phyloP scores from a whole-genome alignment of 768 basidiomycete genomes.

The Pholiota molesta region DNA sequence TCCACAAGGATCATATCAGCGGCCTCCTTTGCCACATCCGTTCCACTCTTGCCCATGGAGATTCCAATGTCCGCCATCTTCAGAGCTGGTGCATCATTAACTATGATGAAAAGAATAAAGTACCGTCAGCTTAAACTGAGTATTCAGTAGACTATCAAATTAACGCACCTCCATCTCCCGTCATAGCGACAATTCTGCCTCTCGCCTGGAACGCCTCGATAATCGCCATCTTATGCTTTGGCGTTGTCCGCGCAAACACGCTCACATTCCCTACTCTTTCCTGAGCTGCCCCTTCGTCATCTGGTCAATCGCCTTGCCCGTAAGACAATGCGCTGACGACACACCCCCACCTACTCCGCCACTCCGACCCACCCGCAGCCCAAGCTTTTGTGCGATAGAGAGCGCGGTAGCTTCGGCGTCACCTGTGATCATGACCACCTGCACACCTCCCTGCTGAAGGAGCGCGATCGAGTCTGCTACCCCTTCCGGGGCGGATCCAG shows the following conservation, averaged over 20 bases:
- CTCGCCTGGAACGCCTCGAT: conserved; percentile 91
- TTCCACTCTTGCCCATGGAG: conserved; percentile 98
- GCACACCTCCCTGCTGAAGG: conserved; percentile 84
- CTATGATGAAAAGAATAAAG: conserved; percentile 33
- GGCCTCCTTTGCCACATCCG: conserved; percentile 98
- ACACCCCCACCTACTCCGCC: conserved; percentile 52
- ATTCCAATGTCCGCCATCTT: conserved; percentile 99
- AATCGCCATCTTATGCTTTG: conserved; percentile 97
- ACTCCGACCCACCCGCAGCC: conserved; percentile 72
- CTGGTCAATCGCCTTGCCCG: conserved; percentile 83
- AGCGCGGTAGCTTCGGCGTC: conserved; percentile 92
- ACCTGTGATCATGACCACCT: conserved; percentile 98
- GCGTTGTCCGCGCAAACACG: conserved; percentile 95
- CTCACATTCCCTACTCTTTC: conserved; percentile 82
- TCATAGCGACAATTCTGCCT: conserved; percentile 95
- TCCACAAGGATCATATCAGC: conserved; percentile 97
- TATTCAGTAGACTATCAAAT: conserved; percentile 3
- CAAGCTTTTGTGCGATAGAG: conserved; percentile 85
- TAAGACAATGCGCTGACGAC: conserved; percentile 57
- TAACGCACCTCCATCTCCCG: conserved; percentile 86
- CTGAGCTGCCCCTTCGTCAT: conserved; percentile 80
- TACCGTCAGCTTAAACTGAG: conserved; percentile 6
- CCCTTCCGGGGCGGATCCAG: conserved; percentile 92
- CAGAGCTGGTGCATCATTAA: conserved; percentile 95
- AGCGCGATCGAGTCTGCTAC: conserved; percentile 88